These are phyloP conservation scores for Penicillium sp. DNA, from an alignment of 2,329 filamentous ascomycete genomes.

Conservation along the genomic window DNA sequence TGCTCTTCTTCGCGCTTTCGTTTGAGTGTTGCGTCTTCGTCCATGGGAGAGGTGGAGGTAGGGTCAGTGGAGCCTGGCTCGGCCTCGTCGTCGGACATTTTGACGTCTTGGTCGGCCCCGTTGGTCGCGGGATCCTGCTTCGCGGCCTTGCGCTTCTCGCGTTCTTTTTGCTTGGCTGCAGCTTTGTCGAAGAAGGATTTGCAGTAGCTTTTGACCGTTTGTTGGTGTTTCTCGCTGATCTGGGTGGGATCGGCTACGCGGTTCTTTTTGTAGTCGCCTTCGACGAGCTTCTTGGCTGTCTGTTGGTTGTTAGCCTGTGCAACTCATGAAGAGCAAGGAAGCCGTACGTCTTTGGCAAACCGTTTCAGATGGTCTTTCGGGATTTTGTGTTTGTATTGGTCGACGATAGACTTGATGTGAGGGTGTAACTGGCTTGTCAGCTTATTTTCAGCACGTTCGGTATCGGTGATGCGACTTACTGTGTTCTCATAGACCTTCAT, in stretches of 20 bases:
- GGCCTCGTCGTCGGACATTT: conserved; percentile 44
- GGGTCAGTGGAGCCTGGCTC: conserved; percentile 29
- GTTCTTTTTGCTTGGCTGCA: conserved; percentile 68
- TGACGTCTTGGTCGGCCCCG: conserved; percentile 28
- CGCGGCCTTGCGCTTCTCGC: conserved; percentile 63
- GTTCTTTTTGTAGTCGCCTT: conserved; percentile 85
- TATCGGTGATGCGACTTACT: conserved; percentile 53
- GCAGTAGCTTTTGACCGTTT: conserved; percentile 79
- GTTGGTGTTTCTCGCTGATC: conserved; percentile 73
- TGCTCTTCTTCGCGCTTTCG: conserved; percentile 19
- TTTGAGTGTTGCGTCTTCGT: conserved; percentile 39
- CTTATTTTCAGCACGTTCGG: background rate
- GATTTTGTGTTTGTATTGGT: conserved; percentile 83
- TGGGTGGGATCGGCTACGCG: conserved; percentile 79
- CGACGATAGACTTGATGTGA: conserved; percentile 78
- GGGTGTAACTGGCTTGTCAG: conserved; percentile 66
- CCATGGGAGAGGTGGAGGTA: conserved; percentile 44
- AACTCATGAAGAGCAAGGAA: background rate
- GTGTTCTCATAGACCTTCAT: conserved; percentile 95
- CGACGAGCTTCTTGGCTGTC: conserved; percentile 82
- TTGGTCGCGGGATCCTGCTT: conserved; percentile 30
- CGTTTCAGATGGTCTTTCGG: conserved; percentile 73
- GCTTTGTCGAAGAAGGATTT: conserved; percentile 86
- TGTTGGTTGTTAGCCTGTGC: conserved; percentile 21
- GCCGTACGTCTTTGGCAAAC: conserved; percentile 60